These are phyloP conservation scores for Mycena sp. DNA, from an alignment of 1,284 basidiomycete species.

Conservation along the genomic window DNA sequence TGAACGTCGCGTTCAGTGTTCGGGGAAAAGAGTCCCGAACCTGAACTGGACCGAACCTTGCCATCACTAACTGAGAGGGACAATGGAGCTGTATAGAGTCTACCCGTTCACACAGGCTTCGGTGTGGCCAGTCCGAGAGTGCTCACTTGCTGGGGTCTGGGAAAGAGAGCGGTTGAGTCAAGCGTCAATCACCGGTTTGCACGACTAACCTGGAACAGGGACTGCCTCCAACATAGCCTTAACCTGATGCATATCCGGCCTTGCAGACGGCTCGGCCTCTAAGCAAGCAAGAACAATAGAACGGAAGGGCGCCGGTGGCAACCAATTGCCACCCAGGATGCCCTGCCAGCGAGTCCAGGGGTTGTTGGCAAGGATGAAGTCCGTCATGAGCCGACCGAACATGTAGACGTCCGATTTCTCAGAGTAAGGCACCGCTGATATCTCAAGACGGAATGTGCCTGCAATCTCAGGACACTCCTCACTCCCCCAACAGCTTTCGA, in stretches of 20 bases:
- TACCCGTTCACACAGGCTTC: too few relatives aligned
- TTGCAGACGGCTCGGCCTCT: conserved; percentile 3
- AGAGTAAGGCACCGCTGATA: conserved; percentile 12
- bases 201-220: not conserved
- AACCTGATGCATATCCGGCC: conserved; percentile 16
- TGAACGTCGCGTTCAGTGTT: too few relatives aligned
- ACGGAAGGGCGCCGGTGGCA: conserved; percentile 22
- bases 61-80: too few relatives aligned
- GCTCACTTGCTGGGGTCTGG: too few relatives aligned
- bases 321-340: conserved; percentile 4
- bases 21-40: too few relatives aligned
- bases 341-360: conserved; percentile 13
- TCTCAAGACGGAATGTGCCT: not conserved
- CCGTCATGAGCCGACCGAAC: conserved; percentile 18
- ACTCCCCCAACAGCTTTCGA: conserved; percentile 20
- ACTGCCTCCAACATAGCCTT: conserved; percentile 17
- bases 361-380: conserved; percentile 20
- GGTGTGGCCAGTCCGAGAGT: too few relatives aligned
- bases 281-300: conserved; percentile 13
- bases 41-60: too few relatives aligned
- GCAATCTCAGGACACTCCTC: conserved; percentile 20
- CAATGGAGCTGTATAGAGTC: too few relatives aligned
- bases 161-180: too few relatives aligned
- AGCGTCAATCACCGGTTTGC: too few relatives aligned
- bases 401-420: conserved; percentile 25